Conservation (phyloP, 2,329 filamentous ascomycete genomes). For the Fusarium buharicum region DNA sequence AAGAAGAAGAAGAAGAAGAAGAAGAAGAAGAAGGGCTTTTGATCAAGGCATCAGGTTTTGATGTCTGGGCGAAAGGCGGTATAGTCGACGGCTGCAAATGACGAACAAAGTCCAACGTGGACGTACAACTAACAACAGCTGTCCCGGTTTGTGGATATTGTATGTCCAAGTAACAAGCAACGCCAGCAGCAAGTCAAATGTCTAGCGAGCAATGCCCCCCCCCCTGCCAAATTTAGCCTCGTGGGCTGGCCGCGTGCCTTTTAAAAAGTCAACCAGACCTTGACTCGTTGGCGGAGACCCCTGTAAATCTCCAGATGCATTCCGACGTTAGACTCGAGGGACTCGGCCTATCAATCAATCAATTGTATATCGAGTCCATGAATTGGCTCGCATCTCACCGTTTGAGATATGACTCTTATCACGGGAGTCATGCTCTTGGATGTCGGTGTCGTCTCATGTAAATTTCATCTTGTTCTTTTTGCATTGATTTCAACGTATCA, state of each 20-base stretch:
- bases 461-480: conserved; percentile 26
- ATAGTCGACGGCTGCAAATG: conserved; percentile 35
- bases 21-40: too few species aligned
- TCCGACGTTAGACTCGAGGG: conserved; percentile 26
- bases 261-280: conserved; percentile 11
- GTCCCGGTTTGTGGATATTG: conserved; percentile 35
- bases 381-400: conserved; percentile 29
- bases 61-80: conserved; percentile 28
- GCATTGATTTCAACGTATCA: conserved; percentile 34
- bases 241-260: conserved; percentile 46
- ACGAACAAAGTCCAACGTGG: conserved; percentile 12
- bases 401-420: conserved; percentile 24
- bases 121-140: conserved; percentile 3
- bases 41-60: conserved; percentile 25
- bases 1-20: too few species aligned
- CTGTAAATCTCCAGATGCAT: conserved; percentile 41
- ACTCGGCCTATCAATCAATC: conserved; percentile 38
- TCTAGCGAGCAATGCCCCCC: conserved; percentile 34
- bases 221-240: conserved; percentile 45
- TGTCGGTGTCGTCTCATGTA: conserved; percentile 33
- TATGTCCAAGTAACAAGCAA: conserved; percentile 13
- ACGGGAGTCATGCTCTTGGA: conserved; percentile 22
- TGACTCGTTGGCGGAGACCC: conserved; percentile 42
- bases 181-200: conserved; percentile 32
- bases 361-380: conserved; percentile 31